Conservation (phyloP, 1,139 yeast genomes). For the Kurtzmaniella quercitrusa region DNA sequence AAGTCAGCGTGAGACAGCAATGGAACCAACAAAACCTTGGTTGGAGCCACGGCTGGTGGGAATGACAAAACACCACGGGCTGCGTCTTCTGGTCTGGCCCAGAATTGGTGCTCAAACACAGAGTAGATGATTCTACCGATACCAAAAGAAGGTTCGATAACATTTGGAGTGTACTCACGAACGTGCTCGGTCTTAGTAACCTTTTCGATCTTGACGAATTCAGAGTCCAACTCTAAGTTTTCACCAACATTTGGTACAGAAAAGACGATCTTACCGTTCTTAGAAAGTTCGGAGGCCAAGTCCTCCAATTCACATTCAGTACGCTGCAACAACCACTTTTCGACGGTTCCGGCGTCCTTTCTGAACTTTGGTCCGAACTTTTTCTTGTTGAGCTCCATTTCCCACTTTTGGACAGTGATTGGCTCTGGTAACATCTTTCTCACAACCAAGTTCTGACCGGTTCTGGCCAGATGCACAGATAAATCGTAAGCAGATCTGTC, state of each 20-base stretch:
- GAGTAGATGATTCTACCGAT: constrained; percentile 96
- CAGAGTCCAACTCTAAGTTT: constrained; percentile 63
- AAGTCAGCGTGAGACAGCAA: constrained; percentile 81
- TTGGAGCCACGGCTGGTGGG: constrained; percentile 96
- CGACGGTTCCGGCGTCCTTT: constrained; percentile 92
- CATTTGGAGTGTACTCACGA: constrained; percentile 95
- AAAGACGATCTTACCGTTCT: constrained; percentile 62
- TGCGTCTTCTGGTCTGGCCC: constrained; percentile 89
- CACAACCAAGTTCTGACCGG: constrained; percentile 91
- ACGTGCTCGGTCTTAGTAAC: constrained; percentile 81
- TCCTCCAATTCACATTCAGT: constrained; percentile 84
- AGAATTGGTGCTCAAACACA: constrained; percentile 89
- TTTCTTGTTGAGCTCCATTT: constrained; percentile 85
- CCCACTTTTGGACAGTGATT: constrained; percentile 73
- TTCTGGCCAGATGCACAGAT: constrained; percentile 90
- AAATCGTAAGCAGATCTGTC: constrained; percentile 98
- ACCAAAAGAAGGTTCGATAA: constrained; percentile 99
- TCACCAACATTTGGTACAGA: constrained; percentile 58
- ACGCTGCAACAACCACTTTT: constrained; percentile 69
- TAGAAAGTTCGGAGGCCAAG: constrained; percentile 63
- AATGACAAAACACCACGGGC: constrained; percentile 91
- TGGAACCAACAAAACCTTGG: constrained; percentile 94
- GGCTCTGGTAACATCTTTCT: constrained; percentile 89
- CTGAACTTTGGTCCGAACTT: constrained; percentile 97
- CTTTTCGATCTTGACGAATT: constrained; percentile 72